Conservation (phyloP, 2,329 filamentous ascomycete genomes). For the Colletotrichum abscissum region DNA sequence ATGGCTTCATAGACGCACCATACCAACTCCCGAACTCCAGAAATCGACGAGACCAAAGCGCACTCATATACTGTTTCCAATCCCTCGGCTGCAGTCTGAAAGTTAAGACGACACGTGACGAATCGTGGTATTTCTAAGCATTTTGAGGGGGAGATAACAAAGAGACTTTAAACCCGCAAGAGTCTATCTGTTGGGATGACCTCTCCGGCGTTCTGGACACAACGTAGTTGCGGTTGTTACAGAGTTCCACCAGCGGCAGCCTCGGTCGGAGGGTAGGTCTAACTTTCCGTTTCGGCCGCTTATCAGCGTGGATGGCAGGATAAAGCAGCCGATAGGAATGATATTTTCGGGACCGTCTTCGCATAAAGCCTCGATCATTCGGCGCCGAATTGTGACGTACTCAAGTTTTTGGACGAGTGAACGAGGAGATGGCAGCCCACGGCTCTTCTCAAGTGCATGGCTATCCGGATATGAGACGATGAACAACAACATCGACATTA, state of each 20-base stretch:
- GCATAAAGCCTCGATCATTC: background rate
- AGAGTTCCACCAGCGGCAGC: constrained; percentile 6
- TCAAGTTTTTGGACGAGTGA: too few species aligned
- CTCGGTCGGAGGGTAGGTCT: constrained; percentile 10
- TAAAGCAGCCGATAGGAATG: background rate
- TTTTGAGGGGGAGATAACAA: background rate
- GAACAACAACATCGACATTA: background rate
- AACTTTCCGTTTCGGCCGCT: constrained; percentile 4
- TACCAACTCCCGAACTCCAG: too few species aligned
- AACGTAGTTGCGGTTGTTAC: background rate
- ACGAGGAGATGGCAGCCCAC: background rate
- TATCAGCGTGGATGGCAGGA: background rate
- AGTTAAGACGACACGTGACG: constrained; percentile 26
- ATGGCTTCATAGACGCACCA: background rate
- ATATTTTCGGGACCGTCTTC: background rate
- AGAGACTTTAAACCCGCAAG: background rate
- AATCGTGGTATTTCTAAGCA: constrained; percentile 27
- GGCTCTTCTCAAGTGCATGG: background rate
- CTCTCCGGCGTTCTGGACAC: background rate
- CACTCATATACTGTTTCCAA: constrained; percentile 3
- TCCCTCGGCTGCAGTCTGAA: background rate
- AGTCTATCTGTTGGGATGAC: background rate
- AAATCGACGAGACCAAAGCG: background rate
- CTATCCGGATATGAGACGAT: background rate
- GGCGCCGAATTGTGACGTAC: background rate